These are phyloP conservation scores for Pythium volutum DNA, from an alignment of 352 stramenopile species.

Conservation along the genomic window DNA sequence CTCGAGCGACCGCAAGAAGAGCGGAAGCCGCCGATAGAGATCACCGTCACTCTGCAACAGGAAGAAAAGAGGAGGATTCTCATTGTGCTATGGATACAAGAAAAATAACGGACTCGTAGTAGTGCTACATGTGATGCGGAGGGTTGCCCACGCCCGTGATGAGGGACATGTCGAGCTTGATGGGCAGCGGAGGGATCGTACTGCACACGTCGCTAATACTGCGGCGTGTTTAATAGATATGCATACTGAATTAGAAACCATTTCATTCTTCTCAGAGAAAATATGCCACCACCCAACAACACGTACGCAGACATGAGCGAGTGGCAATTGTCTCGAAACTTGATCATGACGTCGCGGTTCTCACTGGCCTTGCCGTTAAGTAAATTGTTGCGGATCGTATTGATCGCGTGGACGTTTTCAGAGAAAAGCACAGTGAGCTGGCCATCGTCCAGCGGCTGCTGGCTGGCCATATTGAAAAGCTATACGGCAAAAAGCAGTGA, in stretches of 20 bases:
- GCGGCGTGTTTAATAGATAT: no score
- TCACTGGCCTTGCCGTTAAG: conserved; percentile 49
- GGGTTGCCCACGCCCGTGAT: conserved; percentile 22
- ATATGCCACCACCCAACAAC: no score
- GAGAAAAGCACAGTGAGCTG: conserved; percentile 57
- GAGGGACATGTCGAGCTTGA: conserved; percentile 71
- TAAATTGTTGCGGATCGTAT: conserved; percentile 70
- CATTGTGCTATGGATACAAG: neutral
- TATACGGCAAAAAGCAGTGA: no score
- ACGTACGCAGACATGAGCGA: conserved; percentile 60
- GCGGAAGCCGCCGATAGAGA: conserved; percentile 14
- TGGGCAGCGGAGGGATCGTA: conserved; percentile 59
- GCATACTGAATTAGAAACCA: neutral
- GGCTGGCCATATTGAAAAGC: conserved; percentile 18
- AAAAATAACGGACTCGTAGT: neutral
- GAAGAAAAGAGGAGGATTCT: neutral
- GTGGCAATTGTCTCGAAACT: conserved; percentile 69
- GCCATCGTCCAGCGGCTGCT: conserved; percentile 29
- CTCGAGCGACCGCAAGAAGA: conserved; percentile 25
- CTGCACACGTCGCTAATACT: conserved; percentile 58
- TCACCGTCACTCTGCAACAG: neutral
- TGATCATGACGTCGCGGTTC: conserved; percentile 54
- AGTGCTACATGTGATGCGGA: conserved; percentile 4
- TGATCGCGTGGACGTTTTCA: conserved; percentile 62
- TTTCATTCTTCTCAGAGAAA: neutral